Conservation (phyloP, 78 protist species). For the Dictyostelium capitatum region DNA sequence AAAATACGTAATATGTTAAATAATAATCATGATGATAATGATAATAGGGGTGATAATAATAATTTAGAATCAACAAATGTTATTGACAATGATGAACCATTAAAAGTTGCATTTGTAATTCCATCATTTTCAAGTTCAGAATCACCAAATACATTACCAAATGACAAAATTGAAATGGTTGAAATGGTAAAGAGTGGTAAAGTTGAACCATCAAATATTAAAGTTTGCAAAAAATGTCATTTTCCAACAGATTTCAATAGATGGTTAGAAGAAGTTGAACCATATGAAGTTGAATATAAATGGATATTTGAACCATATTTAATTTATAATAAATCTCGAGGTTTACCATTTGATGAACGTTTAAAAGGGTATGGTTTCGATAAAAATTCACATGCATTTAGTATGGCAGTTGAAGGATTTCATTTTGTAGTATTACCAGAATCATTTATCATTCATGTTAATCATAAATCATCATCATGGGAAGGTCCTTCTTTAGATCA, state of each 20-base stretch:
- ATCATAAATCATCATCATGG: slow-evolving; percentile 43
- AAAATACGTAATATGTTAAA: not conserved
- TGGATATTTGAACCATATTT: slow-evolving; percentile 78
- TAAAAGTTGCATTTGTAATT: slow-evolving; percentile 37
- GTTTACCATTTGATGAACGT: slow-evolving; percentile 43
- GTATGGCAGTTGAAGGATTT: slow-evolving; percentile 48
- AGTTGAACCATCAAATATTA: slow-evolving; percentile 6
- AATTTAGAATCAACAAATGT: not conserved
- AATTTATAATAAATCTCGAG: slow-evolving; percentile 1
- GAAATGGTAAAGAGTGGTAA: not conserved
- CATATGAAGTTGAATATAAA: slow-evolving; percentile 40
- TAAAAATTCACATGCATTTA: slow-evolving; percentile 56
- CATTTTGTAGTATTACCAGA: slow-evolving; percentile 47
- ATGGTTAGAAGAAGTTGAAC: slow-evolving; percentile 7
- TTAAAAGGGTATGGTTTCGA: slow-evolving; percentile 76
- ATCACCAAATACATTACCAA: slow-evolving; percentile 31
- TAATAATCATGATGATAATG: not conserved
- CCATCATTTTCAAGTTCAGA: slow-evolving; percentile 50
- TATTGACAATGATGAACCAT: not conserved
- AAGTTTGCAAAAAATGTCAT: slow-evolving; percentile 69
- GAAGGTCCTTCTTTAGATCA: slow-evolving; percentile 45
- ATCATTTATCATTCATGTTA: slow-evolving; percentile 58
- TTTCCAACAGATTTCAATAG: slow-evolving; percentile 30
- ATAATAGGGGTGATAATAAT: not conserved
- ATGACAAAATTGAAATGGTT: slow-evolving; percentile 19